These are phyloP conservation scores for Cryphonectria radicalis DNA, from an alignment of 2,329 filamentous ascomycete genomes.

Conservation along the genomic window DNA sequence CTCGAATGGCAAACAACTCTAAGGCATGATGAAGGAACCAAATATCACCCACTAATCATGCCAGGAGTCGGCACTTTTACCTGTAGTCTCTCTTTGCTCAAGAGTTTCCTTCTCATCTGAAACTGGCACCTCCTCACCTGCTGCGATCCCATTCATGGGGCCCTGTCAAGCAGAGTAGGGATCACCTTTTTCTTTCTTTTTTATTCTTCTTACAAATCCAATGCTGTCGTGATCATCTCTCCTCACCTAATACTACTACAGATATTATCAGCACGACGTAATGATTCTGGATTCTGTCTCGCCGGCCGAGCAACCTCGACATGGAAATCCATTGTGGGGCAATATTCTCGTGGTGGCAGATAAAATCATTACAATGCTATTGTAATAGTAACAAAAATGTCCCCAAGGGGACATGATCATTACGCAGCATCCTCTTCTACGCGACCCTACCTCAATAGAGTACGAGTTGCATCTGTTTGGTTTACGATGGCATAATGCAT, in stretches of 20 bases:
- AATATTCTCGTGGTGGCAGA: not conserved
- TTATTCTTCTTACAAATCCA: too few species aligned
- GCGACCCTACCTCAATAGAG: not conserved
- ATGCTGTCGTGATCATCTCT: not conserved
- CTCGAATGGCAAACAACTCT: not conserved
- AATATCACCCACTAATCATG: not conserved
- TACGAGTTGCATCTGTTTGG: not conserved
- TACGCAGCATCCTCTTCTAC: not conserved
- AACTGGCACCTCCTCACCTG: not conserved
- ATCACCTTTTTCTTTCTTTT: too few species aligned
- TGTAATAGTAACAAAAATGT: not conserved
- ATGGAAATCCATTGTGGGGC: not conserved
- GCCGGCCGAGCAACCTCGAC: not conserved
- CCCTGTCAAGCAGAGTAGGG: too few species aligned
- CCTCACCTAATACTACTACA: not conserved
- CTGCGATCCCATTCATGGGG: not conserved
- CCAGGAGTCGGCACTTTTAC: not conserved
- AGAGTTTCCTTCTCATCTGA: not conserved
- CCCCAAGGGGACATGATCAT: not conserved
- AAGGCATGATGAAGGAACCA: not conserved
- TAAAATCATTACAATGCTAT: not conserved
- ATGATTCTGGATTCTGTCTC: not conserved
- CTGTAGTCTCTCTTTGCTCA: not conserved
- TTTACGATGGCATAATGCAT: not conserved
- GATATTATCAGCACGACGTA: not conserved